Evolutionary conservation across 192 early-diverging fungal species (phyloP).

Genomic region (Mortierella hygrophila): DNA sequence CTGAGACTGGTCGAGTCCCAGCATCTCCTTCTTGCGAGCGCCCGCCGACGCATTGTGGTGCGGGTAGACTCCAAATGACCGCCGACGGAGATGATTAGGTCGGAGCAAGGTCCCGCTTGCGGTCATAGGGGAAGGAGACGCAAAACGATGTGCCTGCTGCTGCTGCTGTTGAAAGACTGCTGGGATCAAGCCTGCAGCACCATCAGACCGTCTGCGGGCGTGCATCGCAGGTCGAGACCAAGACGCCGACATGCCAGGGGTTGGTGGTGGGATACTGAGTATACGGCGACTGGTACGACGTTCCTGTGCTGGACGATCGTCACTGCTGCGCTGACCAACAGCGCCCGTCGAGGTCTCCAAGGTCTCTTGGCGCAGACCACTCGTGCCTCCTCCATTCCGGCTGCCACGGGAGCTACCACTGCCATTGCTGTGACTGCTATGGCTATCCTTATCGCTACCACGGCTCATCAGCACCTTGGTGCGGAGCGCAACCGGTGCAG

Average conservation of each 20-base stretch:
- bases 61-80: slow-evolving; percentile 26
- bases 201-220: slow-evolving; percentile 30
- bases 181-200: neutral
- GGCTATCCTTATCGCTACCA: slow-evolving; percentile 9
- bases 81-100: slow-evolving; percentile 20
- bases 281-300: slow-evolving; percentile 13
- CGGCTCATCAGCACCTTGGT: neutral
- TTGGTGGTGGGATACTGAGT: slow-evolving; percentile 18
- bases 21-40: slow-evolving; percentile 23
- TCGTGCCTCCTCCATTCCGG: slow-evolving; percentile 2
- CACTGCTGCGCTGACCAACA: slow-evolving; percentile 30
- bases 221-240: slow-evolving; percentile 17
- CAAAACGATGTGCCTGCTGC: neutral
- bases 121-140: slow-evolving; percentile 29
- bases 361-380: neutral
- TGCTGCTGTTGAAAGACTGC: slow-evolving; percentile 6
- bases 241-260: neutral
- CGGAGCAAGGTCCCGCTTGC: slow-evolving; percentile 28
- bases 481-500: neutral
- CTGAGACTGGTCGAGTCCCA: slow-evolving; percentile 16
- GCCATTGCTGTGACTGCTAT: neutral
- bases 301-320: neutral
- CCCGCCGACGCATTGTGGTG: slow-evolving; percentile 1
- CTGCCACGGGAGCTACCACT: slow-evolving; percentile 25
- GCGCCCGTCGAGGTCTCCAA: slow-evolving; percentile 17